Evolutionary conservation across 1,139 yeast species (phyloP).

Genomic region (Nakaseomyces sp.): DNA sequence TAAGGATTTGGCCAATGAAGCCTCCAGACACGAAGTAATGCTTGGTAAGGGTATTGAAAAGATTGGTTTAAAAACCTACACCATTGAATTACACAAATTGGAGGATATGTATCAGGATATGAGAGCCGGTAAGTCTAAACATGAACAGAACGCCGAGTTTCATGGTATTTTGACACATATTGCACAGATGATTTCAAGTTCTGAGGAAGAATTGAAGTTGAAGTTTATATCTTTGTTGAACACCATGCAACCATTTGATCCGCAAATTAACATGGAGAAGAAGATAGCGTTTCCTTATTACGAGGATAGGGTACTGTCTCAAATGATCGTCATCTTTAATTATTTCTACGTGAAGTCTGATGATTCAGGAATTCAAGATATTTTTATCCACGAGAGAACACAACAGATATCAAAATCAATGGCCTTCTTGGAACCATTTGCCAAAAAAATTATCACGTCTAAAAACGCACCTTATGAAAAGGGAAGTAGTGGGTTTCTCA

Average conservation of each 20-base stretch:
- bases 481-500: constrained; percentile 52
- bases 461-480: constrained; percentile 47
- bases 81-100: constrained; percentile 34
- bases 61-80: constrained; percentile 32
- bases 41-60: constrained; percentile 29
- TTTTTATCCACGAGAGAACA: constrained; percentile 42
- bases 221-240: constrained; percentile 30
- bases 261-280: constrained; percentile 33
- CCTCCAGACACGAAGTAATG: constrained; percentile 44
- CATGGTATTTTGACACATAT: constrained; percentile 35
- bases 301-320: constrained; percentile 33
- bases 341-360: constrained; percentile 38
- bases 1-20: constrained; percentile 53
- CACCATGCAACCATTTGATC: constrained; percentile 35
- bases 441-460: constrained; percentile 37
- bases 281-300: constrained; percentile 36
- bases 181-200: constrained; percentile 25
- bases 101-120: constrained; percentile 34
- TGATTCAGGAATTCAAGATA: constrained; percentile 35
- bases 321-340: constrained; percentile 37
- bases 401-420: constrained; percentile 37
- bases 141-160: constrained; percentile 31
- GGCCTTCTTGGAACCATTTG: constrained; percentile 39
- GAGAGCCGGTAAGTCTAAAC: constrained; percentile 22
- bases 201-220: constrained; percentile 32